Evolutionary conservation across 164 flowering plant species (phyloP).

Genomic region (Pachysandra terminalis): DNA sequence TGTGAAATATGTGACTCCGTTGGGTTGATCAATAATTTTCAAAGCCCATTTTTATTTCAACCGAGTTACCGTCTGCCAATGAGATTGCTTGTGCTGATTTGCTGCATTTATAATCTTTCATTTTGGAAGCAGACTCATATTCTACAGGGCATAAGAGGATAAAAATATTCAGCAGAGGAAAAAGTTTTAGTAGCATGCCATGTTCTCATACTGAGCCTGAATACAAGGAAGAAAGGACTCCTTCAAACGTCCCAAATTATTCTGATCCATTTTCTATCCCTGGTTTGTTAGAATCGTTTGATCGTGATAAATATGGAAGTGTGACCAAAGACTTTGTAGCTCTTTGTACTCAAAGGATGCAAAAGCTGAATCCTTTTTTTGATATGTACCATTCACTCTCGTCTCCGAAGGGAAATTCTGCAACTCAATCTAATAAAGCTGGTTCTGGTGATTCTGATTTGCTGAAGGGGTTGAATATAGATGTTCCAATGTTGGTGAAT

Average conservation of each 20-base stretch:
- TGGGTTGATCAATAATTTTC: too few species aligned
- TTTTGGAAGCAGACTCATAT: conserved; percentile 19
- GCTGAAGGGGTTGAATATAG: conserved; percentile 1
- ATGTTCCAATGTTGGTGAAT: neutral
- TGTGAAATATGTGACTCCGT: too few species aligned
- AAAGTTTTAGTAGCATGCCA: neutral
- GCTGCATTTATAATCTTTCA: neutral
- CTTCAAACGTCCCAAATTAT: conserved; percentile 10
- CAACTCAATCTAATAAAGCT: conserved; percentile 1
- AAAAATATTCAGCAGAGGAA: conserved; percentile 9
- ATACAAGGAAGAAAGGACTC: neutral
- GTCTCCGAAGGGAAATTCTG: neutral
- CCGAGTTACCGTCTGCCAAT: too few species aligned
- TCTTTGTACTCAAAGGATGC: conserved; percentile 21
- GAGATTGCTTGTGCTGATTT: neutral
- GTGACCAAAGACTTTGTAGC: conserved; percentile 38
- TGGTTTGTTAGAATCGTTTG: conserved; percentile 23
- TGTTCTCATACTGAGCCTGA: conserved; percentile 5
- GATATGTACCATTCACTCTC: conserved; percentile 16
- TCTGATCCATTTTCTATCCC: conserved; percentile 34
- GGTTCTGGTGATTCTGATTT: neutral
- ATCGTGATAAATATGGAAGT: conserved; percentile 42
- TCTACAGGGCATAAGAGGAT: conserved; percentile 22
- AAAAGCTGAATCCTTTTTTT: conserved; percentile 7
- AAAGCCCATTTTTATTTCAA: too few species aligned